Percentiles rank a stretch among this genome's conserved stretches.
Evolutionary conservation across 2,329 filamentous ascomycete species (phyloP).

Genomic region (Metarhizium humberi): DNA sequence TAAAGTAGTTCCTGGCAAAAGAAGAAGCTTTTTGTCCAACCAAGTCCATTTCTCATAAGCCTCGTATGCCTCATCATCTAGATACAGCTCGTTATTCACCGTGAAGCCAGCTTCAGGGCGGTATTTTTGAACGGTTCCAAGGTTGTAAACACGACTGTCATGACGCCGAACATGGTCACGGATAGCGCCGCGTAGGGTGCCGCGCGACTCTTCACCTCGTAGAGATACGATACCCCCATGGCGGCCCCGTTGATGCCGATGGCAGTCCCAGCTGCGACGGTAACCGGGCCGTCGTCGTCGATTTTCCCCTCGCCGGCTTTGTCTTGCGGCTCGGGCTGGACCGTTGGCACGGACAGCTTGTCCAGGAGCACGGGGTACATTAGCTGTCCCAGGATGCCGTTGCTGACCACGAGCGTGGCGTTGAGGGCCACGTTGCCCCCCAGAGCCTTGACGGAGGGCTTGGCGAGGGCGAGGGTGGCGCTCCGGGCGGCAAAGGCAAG

Average conservation of each 20-base stretch:
- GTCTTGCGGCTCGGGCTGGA: neutral
- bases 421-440: slow-evolving; percentile 37
- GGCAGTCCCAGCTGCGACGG: slow-evolving; percentile 40
- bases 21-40: neutral
- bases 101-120: slow-evolving; percentile 23
- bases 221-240: slow-evolving; percentile 49
- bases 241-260: slow-evolving; percentile 51
- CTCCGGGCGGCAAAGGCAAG: slow-evolving; percentile 40
- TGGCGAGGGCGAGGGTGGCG: slow-evolving; percentile 40
- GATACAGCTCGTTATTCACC: neutral
- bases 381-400: slow-evolving; percentile 36
- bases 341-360: slow-evolving; percentile 15
- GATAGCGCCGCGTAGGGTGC: slow-evolving; percentile 47
- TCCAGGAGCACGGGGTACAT: slow-evolving; percentile 26
- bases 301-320: neutral
- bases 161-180: slow-evolving; percentile 48
- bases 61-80: neutral
- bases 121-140: slow-evolving; percentile 33
- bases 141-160: slow-evolving; percentile 45
- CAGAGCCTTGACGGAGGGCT: slow-evolving; percentile 35
- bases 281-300: slow-evolving; percentile 21
- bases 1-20: neutral
- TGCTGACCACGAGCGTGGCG: slow-evolving; percentile 41
- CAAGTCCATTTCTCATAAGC: neutral
- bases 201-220: slow-evolving; percentile 41